Percentiles rank a stretch among this genome's conserved stretches.
These are phyloP conservation scores for Monosporascus sp. DNA, from an alignment of 2,329 filamentous ascomycete species.

Conservation along the genomic window DNA sequence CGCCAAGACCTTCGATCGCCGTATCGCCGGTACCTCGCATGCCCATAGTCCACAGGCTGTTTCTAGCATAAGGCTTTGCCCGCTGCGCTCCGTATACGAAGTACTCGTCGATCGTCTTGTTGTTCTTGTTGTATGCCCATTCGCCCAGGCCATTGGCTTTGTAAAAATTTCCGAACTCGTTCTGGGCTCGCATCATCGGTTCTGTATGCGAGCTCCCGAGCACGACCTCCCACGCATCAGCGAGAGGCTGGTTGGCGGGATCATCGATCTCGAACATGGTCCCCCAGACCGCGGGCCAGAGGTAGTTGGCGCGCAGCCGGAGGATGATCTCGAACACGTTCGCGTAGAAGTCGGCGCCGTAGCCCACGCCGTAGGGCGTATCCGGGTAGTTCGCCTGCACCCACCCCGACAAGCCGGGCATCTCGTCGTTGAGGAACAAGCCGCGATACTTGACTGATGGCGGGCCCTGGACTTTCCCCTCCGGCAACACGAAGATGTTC, in stretches of 20 bases:
- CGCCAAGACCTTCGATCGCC: constrained; percentile 49
- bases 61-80: constrained; percentile 60
- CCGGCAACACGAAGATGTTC: constrained; percentile 50
- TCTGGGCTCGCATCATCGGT: constrained; percentile 60
- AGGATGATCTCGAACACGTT: constrained; percentile 68
- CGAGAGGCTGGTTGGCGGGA: constrained; percentile 59
- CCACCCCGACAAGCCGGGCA: constrained; percentile 63
- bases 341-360: constrained; percentile 60
- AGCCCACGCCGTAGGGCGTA: constrained; percentile 41
- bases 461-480: constrained; percentile 50
- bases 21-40: constrained; percentile 70
- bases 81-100: constrained; percentile 62
- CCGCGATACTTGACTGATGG: constrained; percentile 64
- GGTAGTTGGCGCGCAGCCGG: constrained; percentile 65
- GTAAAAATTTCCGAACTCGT: constrained; percentile 49
- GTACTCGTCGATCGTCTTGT: constrained; percentile 61
- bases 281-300: constrained; percentile 70
- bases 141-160: constrained; percentile 40
- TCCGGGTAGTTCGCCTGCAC: constrained; percentile 40
- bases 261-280: constrained; percentile 71
- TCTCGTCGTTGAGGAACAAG: constrained; percentile 67
- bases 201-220: constrained; percentile 70
- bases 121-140: constrained; percentile 68
- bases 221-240: constrained; percentile 69
- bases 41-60: constrained; percentile 59